phyloP scores from a whole-genome alignment of 2,329 filamentous ascomycete species.

The Alternaria angustiovoidea region DNA sequence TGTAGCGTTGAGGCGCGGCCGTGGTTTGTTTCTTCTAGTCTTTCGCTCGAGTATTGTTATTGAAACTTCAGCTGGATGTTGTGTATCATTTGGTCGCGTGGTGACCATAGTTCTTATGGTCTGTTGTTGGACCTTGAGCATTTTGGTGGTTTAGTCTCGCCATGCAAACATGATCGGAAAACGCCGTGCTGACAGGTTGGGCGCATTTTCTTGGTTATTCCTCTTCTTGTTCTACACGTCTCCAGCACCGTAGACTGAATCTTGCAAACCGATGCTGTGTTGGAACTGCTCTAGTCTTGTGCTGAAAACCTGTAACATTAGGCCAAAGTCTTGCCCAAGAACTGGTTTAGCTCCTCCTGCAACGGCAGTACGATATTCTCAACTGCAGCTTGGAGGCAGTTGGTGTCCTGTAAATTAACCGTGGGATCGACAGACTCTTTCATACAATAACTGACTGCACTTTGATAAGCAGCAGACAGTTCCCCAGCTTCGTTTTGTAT shows the following conservation, averaged over 20 bases:
- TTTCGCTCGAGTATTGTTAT: neutral
- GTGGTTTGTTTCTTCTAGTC: slow-evolving; percentile 2
- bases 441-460: slow-evolving; percentile 46
- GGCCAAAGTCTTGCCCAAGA: slow-evolving; percentile 39
- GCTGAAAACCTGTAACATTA: slow-evolving; percentile 4
- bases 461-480: slow-evolving; percentile 46
- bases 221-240: too few species aligned
- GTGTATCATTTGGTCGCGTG: neutral
- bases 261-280: neutral
- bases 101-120: neutral
- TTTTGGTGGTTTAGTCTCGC: neutral
- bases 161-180: neutral
- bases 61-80: neutral
- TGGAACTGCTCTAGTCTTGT: neutral
- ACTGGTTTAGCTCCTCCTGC: slow-evolving; percentile 49
- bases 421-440: slow-evolving; percentile 46
- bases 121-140: neutral
- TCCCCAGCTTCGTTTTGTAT: slow-evolving; percentile 45
- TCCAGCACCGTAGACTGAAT: neutral
- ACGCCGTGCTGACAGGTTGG: neutral
- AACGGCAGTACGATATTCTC: slow-evolving; percentile 49
- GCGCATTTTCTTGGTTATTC: neutral
- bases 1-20: slow-evolving; percentile 10
- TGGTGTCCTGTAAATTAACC: slow-evolving; percentile 43
- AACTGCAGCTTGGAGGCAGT: slow-evolving; percentile 48